Base-by-base conservation (phyloP, 2,329 filamentous ascomycete species). In the Penicillium sp. region DNA sequence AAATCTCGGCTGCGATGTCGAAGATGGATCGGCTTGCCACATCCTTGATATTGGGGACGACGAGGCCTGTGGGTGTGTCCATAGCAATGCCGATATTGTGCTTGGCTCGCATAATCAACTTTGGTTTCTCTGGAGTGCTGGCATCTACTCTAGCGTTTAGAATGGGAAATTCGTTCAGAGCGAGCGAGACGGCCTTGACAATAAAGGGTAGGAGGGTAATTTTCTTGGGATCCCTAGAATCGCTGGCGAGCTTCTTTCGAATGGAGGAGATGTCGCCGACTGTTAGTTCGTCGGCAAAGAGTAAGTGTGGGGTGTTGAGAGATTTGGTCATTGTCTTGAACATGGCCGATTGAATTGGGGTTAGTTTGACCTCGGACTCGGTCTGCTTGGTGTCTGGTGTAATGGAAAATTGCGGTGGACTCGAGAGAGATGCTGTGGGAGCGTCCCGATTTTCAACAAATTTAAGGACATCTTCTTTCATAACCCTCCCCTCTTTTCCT, bases 41-140 rank as follows among this genome's bases (percentile, higher is more conserved):
- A 70, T 95, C 86, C 70, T 88, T 90, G 72, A 99, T 85, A 44
- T 97, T 94, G 1, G 94, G 94, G 3, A 99, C 94, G 8, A 99
- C 77, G 1, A 99, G 85, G 2, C 94, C 94, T 6, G 82, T 80
- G 0, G 93, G 91, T 0, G 93, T 96, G 74, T 99, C 94, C 83
- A 99, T 94, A 54, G 94, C 94, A 31, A 99, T 82, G 57, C 94
- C 94, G 58, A 99, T 93, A 75, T 99, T 96, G 81, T 99, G 94
- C 68, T 89, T 87, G 51, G 85, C 84, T 54, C 92, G 89, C 78
- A 90, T 85, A 53, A 92, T 79, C 3, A 99, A 81, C 31, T 83
- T 82, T 0, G 93, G 92, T 67, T 90, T 93, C 51, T 78, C 77
- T 7, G 81, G 78, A 56, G 81, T 79, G 43, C 74, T 81, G 23